These are phyloP conservation scores for Candida pini DNA, from an alignment of 805 yeast genomes.

Conservation along the genomic window DNA sequence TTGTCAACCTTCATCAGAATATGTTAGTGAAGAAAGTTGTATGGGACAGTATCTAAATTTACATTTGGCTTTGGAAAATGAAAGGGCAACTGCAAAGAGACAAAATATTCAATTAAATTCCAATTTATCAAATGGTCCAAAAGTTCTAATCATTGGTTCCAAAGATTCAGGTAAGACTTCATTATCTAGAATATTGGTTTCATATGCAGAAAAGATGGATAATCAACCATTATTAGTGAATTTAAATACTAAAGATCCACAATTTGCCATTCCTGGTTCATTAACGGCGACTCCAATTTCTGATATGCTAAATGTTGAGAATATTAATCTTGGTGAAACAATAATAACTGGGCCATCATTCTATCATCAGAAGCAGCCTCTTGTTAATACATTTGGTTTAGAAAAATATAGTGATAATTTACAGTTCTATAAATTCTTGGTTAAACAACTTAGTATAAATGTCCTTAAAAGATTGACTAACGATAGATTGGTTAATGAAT, in stretches of 20 bases:
- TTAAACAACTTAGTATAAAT: conserved; percentile 35
- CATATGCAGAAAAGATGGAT: conserved; percentile 74
- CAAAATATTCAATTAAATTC: conserved; percentile 9
- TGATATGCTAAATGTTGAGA: conserved; percentile 72
- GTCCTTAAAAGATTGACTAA: conserved; percentile 42
- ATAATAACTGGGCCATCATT: conserved; percentile 69
- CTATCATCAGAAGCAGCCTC: conserved; percentile 83
- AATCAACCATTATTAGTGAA: conserved; percentile 68
- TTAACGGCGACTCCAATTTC: conserved; percentile 78
- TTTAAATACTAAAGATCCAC: conserved; percentile 61
- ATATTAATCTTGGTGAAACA: conserved; percentile 68
- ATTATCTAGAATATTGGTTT: conserved; percentile 57
- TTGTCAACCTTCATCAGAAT: conserved; percentile 42
- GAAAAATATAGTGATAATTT: conserved; percentile 53
- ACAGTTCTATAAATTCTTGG: conserved; percentile 44
- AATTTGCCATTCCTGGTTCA: conserved; percentile 66
- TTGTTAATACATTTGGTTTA: conserved; percentile 76
- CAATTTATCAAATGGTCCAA: conserved; percentile 29
- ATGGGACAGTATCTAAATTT: conserved; percentile 60
- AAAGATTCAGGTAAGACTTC: conserved; percentile 75
- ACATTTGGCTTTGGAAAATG: conserved; percentile 69
- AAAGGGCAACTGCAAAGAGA: conserved; percentile 29
- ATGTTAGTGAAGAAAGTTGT: conserved; percentile 66
- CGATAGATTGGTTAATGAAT: conserved; percentile 37
- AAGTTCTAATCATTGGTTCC: conserved; percentile 71